phyloP scores from a whole-genome alignment of 2,329 filamentous ascomycete genomes.

The Neofusicoccum sp. region DNA sequence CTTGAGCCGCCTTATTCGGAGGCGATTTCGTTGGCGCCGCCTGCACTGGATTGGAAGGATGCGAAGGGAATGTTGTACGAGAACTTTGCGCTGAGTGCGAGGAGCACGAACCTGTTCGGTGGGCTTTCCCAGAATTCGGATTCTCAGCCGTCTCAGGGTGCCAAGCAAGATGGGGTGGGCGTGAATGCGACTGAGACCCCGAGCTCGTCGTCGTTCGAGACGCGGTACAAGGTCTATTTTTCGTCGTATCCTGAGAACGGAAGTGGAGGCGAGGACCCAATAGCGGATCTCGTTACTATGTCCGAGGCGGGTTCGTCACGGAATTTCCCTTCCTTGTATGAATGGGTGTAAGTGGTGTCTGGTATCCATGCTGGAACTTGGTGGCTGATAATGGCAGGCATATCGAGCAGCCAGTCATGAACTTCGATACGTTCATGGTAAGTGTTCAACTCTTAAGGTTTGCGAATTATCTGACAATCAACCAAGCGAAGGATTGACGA shows the following conservation, averaged over 20 bases:
- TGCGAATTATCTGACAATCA: not conserved
- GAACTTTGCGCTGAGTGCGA: not conserved
- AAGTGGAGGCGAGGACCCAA: conserved; percentile 3
- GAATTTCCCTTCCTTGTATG: too few species aligned
- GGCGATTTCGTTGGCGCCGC: too few species aligned
- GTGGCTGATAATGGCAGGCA: not conserved
- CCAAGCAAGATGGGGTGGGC: too few species aligned
- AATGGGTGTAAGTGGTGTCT: not conserved
- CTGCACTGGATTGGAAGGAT: not conserved
- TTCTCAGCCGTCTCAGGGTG: too few species aligned
- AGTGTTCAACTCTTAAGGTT: not conserved
- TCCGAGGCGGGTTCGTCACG: not conserved
- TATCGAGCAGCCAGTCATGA: conserved; percentile 7
- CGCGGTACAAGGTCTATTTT: not conserved
- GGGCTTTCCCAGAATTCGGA: not conserved
- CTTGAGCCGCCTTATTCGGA: too few species aligned
- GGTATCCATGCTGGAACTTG: not conserved
- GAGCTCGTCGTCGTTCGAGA: too few species aligned
- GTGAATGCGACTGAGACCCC: too few species aligned
- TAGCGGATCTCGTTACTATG: not conserved
- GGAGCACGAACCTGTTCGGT: not conserved
- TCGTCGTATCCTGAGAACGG: conserved; percentile 1
- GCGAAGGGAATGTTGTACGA: not conserved
- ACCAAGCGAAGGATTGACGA: not conserved
- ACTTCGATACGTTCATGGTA: not conserved